Base-by-base conservation (phyloP, 495 filamentous ascomycete species). In the Schizothecium vesticola region DNA sequence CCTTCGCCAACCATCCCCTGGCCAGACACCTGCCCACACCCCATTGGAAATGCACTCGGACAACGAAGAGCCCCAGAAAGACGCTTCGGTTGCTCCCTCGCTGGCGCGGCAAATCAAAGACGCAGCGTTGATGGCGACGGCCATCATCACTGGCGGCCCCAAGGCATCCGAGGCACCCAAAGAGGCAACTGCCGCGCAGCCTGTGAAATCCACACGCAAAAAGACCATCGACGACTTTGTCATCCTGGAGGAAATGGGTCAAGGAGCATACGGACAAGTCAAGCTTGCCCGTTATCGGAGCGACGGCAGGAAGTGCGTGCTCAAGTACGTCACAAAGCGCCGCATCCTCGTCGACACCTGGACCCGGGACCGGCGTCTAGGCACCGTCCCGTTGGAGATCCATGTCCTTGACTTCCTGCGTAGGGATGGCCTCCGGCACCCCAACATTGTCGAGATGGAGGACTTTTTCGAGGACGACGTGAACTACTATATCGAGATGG, bases 401-500 rank as follows among this genome's bases (percentile, higher is more conserved):
- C 95, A 99, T 72, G 95, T 98, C 57, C 83, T 99, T 11, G 92
- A 99, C 76, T 99, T 94, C 75, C 88, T 99, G 1, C 88, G 93
- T 31, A 85, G 91, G 5, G 93, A 96, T 70, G 94, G 91, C 26
- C 82, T 94, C 55, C 90, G 87, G 72, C 95, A 99, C 74, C 91
- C 93, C 25, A 98, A 98, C 73, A 97, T 99, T 68, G 92, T 99
- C 28, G 95, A 98, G 80, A 98, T 99, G 96, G 88, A 90, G 43
- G 94, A 96, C 67, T 99, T 98, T 80, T 99, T 99, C 76, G 95
- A 99, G 76, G 96, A 99, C 66, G 92, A 96, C 68, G 82, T 93
- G 75, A 98, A 99, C 73, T 99, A 99, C 76, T 98, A 99, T 74
- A 99, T 99, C 72, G 96, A 98, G 75, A 99, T 98, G 95, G 83